phyloP scores from a whole-genome alignment of 768 basidiomycete genomes.

The Amanita subjunquillea region DNA sequence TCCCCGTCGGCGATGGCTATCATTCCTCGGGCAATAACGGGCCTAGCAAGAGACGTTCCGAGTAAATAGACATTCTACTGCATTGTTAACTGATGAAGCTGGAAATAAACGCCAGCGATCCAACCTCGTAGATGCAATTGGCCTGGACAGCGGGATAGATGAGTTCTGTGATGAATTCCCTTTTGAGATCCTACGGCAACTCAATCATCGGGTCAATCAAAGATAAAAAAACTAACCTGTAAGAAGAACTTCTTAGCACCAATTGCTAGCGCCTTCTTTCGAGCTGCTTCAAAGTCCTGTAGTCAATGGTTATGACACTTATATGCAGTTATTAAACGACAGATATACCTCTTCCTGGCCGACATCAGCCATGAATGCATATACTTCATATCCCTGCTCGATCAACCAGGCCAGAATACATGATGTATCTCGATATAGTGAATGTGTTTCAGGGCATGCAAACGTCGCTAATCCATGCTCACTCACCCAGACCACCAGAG shows the following conservation, averaged over 20 bases:
- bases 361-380: constrained; percentile 95
- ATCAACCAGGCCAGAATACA: constrained; percentile 99
- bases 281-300: constrained; percentile 90
- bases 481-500: constrained; percentile 93
- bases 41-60: constrained; percentile 94
- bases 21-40: constrained; percentile 99
- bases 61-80: constrained; percentile 88
- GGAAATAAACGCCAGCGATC: constrained; percentile 8
- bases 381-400: constrained; percentile 95
- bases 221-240: constrained; percentile 37
- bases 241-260: constrained; percentile 97
- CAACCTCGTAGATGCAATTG: constrained; percentile 96
- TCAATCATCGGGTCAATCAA: background rate
- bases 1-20: constrained; percentile 85
- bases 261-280: constrained; percentile 78
- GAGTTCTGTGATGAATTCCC: constrained; percentile 91
- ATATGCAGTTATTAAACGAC: background rate
- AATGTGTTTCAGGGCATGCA: constrained; percentile 7
- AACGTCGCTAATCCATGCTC: background rate
- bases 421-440: constrained; percentile 67
- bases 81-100: constrained; percentile 2
- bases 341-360: constrained; percentile 74
- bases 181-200: constrained; percentile 66
- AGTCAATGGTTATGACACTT: constrained; percentile 6
- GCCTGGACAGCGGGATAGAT: constrained; percentile 98